Evolutionary conservation across 106 monocot genomes (phyloP).

Genomic region (Phalaenopsis equestris): DNA sequence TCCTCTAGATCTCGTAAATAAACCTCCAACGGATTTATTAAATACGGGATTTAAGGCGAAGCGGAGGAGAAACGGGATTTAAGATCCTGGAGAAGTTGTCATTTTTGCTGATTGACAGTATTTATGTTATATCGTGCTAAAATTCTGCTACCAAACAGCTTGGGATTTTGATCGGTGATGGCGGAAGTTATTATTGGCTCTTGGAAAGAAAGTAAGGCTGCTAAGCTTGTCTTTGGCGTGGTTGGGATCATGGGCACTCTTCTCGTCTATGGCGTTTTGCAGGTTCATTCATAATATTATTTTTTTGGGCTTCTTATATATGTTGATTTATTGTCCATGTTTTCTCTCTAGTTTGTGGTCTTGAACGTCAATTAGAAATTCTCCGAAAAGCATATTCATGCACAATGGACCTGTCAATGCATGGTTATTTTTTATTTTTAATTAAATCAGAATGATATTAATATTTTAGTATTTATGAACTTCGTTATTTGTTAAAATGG

Average conservation of each 20-base stretch:
- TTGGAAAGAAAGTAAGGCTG: too few species aligned
- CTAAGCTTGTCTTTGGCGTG: constrained; percentile 13
- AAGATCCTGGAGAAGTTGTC: too few species aligned
- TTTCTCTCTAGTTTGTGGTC: not conserved
- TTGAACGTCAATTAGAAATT: not conserved
- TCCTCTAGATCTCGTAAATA: too few species aligned
- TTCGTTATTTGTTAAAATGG: not conserved
- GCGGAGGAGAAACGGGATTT: too few species aligned
- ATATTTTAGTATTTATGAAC: not conserved
- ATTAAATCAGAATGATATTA: not conserved
- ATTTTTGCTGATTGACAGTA: too few species aligned
- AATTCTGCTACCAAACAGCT: too few species aligned
- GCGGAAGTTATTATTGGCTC: too few species aligned
- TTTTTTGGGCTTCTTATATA: not conserved
- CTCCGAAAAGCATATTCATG: too few species aligned
- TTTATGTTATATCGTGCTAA: too few species aligned
- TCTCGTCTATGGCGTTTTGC: constrained; percentile 77
- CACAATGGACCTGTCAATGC: not conserved
- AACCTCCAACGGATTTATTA: too few species aligned
- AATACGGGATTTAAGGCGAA: too few species aligned
- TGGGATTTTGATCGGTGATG: too few species aligned
- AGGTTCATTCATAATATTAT: constrained; percentile 26
- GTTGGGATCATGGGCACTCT: constrained; percentile 88
- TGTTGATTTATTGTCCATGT: not conserved
- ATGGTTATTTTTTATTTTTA: not conserved